Percentiles rank a stretch among this genome's conserved stretches.
Evolutionary conservation across 345 rosid genomes (phyloP).

Genomic region (Populus tremula): DNA sequence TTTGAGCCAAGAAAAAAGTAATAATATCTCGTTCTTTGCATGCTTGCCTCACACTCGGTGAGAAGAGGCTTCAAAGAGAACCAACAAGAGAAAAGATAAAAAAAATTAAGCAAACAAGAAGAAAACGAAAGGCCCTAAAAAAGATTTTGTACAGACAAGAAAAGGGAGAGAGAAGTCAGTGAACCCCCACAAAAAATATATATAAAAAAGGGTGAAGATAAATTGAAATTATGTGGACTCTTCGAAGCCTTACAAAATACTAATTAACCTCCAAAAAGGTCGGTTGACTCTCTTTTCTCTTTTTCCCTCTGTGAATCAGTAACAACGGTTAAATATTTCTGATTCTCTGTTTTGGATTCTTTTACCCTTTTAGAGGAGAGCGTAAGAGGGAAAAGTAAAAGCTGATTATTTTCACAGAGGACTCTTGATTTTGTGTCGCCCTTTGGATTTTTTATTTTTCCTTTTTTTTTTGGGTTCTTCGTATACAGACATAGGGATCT

Average conservation of each 20-base stretch:
- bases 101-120: background rate
- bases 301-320: constrained; percentile 22
- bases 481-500: background rate
- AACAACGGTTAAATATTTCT: constrained; percentile 11
- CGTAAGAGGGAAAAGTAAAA: background rate
- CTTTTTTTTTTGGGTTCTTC: background rate
- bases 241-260: constrained; percentile 66
- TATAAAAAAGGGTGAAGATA: constrained; percentile 24
- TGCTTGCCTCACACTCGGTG: constrained; percentile 4
- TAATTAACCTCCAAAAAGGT: constrained; percentile 44
- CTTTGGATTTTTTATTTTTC: background rate
- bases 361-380: background rate
- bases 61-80: constrained; percentile 4
- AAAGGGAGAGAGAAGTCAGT: background rate
- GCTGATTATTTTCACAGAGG: background rate
- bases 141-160: constrained; percentile 2
- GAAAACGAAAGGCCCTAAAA: constrained; percentile 18
- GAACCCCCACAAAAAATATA: background rate
- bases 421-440: background rate
- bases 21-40: constrained; percentile 9
- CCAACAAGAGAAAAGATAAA: background rate
- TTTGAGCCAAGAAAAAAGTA: too few relatives aligned
- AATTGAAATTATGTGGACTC: constrained; percentile 58
- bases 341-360: background rate
- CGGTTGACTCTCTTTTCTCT: constrained; percentile 58